Conservation (phyloP, 2,329 filamentous ascomycete genomes). For the Colletotrichum gloeosporioides region DNA sequence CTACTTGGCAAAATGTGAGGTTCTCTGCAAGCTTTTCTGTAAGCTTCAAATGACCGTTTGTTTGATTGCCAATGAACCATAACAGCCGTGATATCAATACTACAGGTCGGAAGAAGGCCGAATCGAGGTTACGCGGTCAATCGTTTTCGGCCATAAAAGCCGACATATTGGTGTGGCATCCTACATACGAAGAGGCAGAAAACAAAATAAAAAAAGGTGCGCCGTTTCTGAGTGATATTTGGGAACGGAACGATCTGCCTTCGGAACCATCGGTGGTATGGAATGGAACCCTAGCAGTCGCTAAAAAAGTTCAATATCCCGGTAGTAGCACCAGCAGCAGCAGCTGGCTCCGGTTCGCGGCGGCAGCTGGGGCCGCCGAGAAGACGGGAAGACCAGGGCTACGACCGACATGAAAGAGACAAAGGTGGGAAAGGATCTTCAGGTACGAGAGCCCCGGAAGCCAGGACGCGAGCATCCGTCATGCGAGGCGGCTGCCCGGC, state of each 20-base stretch:
- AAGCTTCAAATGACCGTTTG: neutral
- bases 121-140: neutral
- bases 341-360: neutral
- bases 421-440: slow-evolving; percentile 5
- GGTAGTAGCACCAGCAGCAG: neutral
- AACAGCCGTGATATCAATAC: neutral
- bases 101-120: neutral
- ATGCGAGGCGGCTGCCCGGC: neutral
- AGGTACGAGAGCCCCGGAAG: neutral
- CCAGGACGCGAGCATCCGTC: neutral
- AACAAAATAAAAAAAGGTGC: neutral
- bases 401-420: neutral
- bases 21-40: neutral
- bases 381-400: neutral
- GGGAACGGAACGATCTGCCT: neutral
- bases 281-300: neutral
- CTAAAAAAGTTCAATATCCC: neutral
- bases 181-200: neutral
- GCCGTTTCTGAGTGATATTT: neutral
- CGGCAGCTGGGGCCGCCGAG: neutral
- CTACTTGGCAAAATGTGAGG: neutral
- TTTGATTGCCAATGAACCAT: neutral
- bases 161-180: neutral
- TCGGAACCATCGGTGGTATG: neutral
- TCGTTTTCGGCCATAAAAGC: neutral